Conservation (phyloP, 768 basidiomycete species). For the Amyloporia xantha region DNA sequence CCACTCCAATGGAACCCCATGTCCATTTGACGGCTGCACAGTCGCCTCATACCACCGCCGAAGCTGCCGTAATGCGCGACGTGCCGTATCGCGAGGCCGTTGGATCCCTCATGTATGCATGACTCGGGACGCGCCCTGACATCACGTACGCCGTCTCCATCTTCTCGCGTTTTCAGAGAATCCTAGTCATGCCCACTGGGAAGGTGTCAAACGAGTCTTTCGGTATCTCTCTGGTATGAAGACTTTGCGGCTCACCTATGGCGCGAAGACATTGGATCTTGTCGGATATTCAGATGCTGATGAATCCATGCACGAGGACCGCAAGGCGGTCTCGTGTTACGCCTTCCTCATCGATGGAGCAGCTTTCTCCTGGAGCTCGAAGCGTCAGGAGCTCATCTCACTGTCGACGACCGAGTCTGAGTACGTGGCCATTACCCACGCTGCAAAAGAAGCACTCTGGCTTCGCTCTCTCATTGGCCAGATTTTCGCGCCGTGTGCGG, state of each 20-base stretch:
- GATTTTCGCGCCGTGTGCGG: no score
- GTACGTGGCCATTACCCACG: slow-evolving; percentile 28
- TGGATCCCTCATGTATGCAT: slow-evolving; percentile 18
- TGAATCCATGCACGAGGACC: no score
- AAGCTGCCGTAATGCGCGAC: slow-evolving; percentile 7
- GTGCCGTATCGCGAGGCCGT: slow-evolving; percentile 15
- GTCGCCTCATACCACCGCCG: not conserved
- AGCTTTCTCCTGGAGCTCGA: slow-evolving; percentile 29
- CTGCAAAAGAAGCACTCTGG: no score
- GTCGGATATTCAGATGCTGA: slow-evolving; percentile 15
- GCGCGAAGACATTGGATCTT: no score
- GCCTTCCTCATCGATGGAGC: slow-evolving; percentile 26
- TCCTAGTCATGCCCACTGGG: no score
- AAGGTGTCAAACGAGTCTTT: no score
- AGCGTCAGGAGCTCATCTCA: slow-evolving; percentile 29
- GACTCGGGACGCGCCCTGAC: slow-evolving; percentile 13
- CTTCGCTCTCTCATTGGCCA: no score
- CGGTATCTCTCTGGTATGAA: no score
- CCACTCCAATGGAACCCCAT: slow-evolving; percentile 13
- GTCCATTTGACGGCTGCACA: not conserved
- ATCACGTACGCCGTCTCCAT: no score
- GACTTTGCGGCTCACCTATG: no score
- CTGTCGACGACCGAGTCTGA: slow-evolving; percentile 32
- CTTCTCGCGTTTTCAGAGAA: no score
- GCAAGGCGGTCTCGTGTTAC: slow-evolving; percentile 32